A percentile compares a stretch with the other conserved stretches of the same genome.
phyloP scores from a whole-genome alignment of 1,284 basidiomycete species.

The Cerrena zonata region DNA sequence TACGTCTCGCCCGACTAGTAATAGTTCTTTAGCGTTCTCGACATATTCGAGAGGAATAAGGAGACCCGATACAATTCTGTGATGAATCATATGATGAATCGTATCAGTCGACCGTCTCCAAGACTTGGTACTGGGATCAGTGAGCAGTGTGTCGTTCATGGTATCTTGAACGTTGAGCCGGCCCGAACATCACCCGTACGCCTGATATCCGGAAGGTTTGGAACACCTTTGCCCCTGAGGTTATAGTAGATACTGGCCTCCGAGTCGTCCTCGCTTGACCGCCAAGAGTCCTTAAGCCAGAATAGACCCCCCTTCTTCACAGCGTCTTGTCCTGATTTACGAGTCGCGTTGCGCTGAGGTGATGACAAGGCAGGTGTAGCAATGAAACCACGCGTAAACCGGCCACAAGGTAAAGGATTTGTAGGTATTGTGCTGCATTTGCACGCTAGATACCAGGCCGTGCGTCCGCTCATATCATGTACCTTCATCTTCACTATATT shows the following conservation, averaged over 20 bases:
- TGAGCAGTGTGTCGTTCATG: not conserved
- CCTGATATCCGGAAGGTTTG: not conserved
- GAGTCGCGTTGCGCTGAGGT: too few relatives aligned
- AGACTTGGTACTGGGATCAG: not conserved
- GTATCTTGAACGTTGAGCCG: not conserved
- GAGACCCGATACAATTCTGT: slow-evolving; percentile 12
- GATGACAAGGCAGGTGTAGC: too few relatives aligned
- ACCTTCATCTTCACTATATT: too few relatives aligned
- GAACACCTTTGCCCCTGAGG: not conserved
- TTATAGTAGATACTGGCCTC: not conserved
- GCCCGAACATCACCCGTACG: not conserved
- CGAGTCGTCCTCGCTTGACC: not conserved
- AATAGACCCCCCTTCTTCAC: not conserved
- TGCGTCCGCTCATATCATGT: not conserved
- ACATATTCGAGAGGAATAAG: slow-evolving; percentile 7
- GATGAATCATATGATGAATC: not conserved
- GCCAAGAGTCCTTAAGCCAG: not conserved
- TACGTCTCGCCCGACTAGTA: slow-evolving; percentile 6
- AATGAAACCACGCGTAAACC: not conserved
- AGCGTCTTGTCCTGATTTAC: too few relatives aligned
- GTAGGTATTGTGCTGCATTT: slow-evolving; percentile 10
- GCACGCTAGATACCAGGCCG: not conserved
- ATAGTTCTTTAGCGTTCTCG: slow-evolving; percentile 6
- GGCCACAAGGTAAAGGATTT: not conserved
- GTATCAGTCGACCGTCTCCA: not conserved